These are phyloP conservation scores for Magnaporthiopsis incrustans DNA, from an alignment of 2,329 filamentous ascomycete genomes.

Conservation along the genomic window DNA sequence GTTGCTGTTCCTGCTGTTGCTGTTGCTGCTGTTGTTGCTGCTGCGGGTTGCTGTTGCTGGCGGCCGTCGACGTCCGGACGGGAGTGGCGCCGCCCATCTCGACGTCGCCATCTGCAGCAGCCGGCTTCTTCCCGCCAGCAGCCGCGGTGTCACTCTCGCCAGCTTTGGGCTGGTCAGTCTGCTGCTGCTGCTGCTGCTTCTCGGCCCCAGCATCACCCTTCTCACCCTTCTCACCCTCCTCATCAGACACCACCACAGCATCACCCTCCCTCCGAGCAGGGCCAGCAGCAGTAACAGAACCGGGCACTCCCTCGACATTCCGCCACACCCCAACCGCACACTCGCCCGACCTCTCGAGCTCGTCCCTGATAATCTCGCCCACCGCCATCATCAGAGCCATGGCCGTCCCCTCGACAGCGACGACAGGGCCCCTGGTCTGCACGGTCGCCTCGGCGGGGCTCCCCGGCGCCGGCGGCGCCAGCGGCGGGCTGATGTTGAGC, in stretches of 20 bases:
- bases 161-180: too few species aligned
- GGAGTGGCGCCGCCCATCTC: background rate
- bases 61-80: conserved; percentile 1
- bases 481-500: conserved; percentile 64
- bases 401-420: conserved; percentile 74
- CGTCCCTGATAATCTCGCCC: conserved; percentile 56
- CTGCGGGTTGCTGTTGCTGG: conserved; percentile 1
- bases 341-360: conserved; percentile 41
- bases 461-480: conserved; percentile 31
- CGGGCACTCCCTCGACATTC: conserved; percentile 19
- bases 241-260: conserved; percentile 25
- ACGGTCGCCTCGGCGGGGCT: conserved; percentile 16
- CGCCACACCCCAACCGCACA: conserved; percentile 39
- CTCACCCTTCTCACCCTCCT: too few species aligned
- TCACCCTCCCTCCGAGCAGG: conserved; percentile 11
- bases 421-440: conserved; percentile 63
- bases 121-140: background rate
- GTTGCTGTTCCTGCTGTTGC: background rate
- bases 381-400: conserved; percentile 41
- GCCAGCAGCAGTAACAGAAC: background rate
- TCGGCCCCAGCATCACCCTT: background rate
- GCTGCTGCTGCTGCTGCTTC: background rate
- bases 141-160: background rate
- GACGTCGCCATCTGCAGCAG: background rate
- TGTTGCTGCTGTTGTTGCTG: conserved; percentile 15